A percentile compares a stretch with the other conserved stretches of the same genome.
These are phyloP conservation scores for Echeveria elegans DNA, from an alignment of 164 flowering plant genomes.

Conservation along the genomic window DNA sequence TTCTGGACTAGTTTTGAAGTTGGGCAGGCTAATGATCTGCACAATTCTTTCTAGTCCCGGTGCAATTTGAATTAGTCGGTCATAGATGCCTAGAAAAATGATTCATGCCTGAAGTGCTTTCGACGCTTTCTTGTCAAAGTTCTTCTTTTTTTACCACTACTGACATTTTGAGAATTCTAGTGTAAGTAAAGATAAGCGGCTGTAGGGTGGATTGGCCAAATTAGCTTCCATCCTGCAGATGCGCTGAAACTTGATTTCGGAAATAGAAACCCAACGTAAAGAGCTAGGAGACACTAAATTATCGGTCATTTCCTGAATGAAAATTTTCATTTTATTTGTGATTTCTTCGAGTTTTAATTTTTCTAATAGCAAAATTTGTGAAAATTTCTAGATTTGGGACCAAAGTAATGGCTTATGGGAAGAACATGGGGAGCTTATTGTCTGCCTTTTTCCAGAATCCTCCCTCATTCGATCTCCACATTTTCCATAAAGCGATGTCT, in stretches of 20 bases:
- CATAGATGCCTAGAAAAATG: not conserved
- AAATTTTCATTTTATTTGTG: not conserved
- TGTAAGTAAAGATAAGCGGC: constrained; percentile 3
- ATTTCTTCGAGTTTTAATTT: not conserved
- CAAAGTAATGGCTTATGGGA: constrained; percentile 37
- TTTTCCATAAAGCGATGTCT: constrained; percentile 26
- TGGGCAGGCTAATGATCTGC: not conserved
- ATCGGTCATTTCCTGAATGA: not conserved
- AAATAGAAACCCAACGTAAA: not conserved
- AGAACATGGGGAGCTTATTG: constrained; percentile 33
- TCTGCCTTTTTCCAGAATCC: constrained; percentile 18
- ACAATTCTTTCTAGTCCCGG: not conserved
- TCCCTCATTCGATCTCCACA: constrained; percentile 10
- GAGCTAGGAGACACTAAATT: no score
- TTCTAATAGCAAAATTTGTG: not conserved
- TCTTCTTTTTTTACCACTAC: not conserved
- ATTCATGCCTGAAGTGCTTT: not conserved
- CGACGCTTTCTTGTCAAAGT: not conserved
- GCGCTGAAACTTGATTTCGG: not conserved
- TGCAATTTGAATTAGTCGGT: no score
- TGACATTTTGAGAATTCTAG: not conserved
- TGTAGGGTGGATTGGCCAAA: not conserved
- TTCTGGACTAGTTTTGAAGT: not conserved
- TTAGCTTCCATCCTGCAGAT: not conserved
- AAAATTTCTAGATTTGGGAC: constrained; percentile 20